Evolutionary conservation across 495 filamentous ascomycete species (phyloP), one percentile per base, ranked within the genome.

Genomic region (Hamigera avellanea): DNA sequence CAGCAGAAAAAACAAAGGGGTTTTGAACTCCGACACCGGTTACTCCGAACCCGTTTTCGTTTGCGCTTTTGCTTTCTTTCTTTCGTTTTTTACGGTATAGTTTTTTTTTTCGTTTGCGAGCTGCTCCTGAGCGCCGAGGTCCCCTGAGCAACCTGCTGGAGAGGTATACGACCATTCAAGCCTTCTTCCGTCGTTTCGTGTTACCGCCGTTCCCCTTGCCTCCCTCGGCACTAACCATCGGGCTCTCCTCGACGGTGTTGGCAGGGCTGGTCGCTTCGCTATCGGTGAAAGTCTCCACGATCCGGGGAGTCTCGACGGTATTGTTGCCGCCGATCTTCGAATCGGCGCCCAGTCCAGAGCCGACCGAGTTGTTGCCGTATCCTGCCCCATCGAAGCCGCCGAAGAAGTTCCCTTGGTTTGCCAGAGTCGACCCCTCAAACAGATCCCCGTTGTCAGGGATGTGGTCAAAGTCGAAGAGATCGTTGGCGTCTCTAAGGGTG

Each of bases 261-360:
- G 54, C 42, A 4, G 66, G 66, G 41, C 66, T 70, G 6, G 66
- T 62, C n/a, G 56, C 33, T 44, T 68, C 66, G 37, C 66, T 70
- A 35, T 66, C 65, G 3, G 63, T 65, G 39, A 67, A 46, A 13
- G 66, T 58, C 40, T 70, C 66, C 13, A 65, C 48, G 13, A 67
- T 52, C 9, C 65, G 47, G 14, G 53, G 54, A 0, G 57, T 44
- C 6, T 53, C 54, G 8, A 34, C 21, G 10, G 43, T 38, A 18
- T 44, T 48, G 2, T 32, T 34, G 25, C 27, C 33, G 18, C 26
- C 31, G 19, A 15, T 15, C 16, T 26, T 14, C 6, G 34, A 14
- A 36, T 43, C 34, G 19, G 34, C 12, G 6, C 32, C 37, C 8
- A 31, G 13, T 6, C 34, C 31, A 12, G 42, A 9, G 16, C 32